Conservation (phyloP, 2,329 filamentous ascomycete species). For the Alternaria dauci region DNA sequence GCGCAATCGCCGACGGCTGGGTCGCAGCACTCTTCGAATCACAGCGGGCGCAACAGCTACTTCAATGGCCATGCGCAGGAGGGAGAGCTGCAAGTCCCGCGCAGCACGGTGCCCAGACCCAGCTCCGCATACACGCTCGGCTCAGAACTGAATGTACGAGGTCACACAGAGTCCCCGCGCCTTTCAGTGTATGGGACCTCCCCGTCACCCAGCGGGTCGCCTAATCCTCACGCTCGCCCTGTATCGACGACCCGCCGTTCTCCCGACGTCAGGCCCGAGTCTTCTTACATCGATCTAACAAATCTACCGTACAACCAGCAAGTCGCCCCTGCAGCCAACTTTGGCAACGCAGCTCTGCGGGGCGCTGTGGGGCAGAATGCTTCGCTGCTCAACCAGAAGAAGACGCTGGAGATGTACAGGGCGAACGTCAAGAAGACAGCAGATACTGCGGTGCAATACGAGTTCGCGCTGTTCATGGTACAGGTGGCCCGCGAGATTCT, state of each 20-base stretch:
- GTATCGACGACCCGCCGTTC: slow-evolving; percentile 63
- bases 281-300: slow-evolving; percentile 69
- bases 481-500: slow-evolving; percentile 81
- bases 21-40: slow-evolving; percentile 43
- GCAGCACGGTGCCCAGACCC: slow-evolving; percentile 71
- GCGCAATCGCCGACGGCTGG: slow-evolving; percentile 38
- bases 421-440: slow-evolving; percentile 97
- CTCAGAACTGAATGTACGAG: slow-evolving; percentile 72
- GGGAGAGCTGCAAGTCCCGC: slow-evolving; percentile 54
- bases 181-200: slow-evolving; percentile 57
- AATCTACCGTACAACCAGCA: slow-evolving; percentile 82
- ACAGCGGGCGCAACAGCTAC: slow-evolving; percentile 37
- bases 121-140: slow-evolving; percentile 77
- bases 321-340: slow-evolving; percentile 66
- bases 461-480: slow-evolving; percentile 94
- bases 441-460: slow-evolving; percentile 89
- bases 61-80: slow-evolving; percentile 44
- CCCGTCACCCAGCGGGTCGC: slow-evolving; percentile 52
- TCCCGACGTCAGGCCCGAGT: slow-evolving; percentile 65
- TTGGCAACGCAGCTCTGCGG: slow-evolving; percentile 84
- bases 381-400: slow-evolving; percentile 86
- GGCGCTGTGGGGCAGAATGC: slow-evolving; percentile 86
- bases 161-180: slow-evolving; percentile 65
- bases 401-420: slow-evolving; percentile 97
- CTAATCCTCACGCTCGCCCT: slow-evolving; percentile 56